phyloP scores from a whole-genome alignment of 805 yeast species.

The Starmerella asiatica region DNA sequence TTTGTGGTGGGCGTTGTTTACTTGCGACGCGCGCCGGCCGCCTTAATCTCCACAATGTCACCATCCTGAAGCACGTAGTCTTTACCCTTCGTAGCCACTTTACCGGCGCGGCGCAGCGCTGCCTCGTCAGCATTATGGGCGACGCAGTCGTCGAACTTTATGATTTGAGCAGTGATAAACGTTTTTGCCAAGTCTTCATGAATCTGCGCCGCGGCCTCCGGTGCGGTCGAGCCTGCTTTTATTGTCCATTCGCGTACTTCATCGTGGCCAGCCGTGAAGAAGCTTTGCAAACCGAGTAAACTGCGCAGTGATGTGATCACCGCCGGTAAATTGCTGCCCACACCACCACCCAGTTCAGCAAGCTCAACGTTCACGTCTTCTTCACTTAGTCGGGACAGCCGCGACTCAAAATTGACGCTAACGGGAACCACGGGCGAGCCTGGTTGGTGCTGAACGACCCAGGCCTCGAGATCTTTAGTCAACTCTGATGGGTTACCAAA shows the following conservation, averaged over 20 bases:
- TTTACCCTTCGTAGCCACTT: conserved; percentile 57
- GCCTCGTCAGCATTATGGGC: conserved; percentile 39
- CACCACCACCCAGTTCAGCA: conserved; percentile 20
- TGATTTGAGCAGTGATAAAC: conserved; percentile 64
- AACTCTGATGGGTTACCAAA: conserved; percentile 34
- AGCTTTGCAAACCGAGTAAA: conserved; percentile 59
- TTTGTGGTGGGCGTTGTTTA: too few species aligned
- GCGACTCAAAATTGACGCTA: conserved; percentile 52
- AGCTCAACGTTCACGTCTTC: conserved; percentile 24
- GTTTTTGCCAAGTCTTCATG: conserved; percentile 76
- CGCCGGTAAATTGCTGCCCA: conserved; percentile 42
- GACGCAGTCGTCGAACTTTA: conserved; percentile 48
- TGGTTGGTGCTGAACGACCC: conserved; percentile 54
- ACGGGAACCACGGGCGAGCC: conserved; percentile 57
- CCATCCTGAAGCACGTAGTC: conserved; percentile 72
- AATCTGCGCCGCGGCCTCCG: conserved; percentile 81
- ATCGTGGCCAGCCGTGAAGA: conserved; percentile 65
- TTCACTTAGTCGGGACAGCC: conserved; percentile 38
- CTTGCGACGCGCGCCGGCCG: conserved; percentile 19
- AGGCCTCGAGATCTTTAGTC: conserved; percentile 37
- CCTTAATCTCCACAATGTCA: conserved; percentile 61
- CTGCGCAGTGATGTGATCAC: conserved; percentile 54
- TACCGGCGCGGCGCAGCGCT: conserved; percentile 43
- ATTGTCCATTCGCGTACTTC: conserved; percentile 88
- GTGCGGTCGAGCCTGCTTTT: conserved; percentile 60